A percentile compares a stretch with the other conserved stretches of the same genome.
Conservation (phyloP, 192 early-diverging fungal species). For the Podila minutissima region DNA sequence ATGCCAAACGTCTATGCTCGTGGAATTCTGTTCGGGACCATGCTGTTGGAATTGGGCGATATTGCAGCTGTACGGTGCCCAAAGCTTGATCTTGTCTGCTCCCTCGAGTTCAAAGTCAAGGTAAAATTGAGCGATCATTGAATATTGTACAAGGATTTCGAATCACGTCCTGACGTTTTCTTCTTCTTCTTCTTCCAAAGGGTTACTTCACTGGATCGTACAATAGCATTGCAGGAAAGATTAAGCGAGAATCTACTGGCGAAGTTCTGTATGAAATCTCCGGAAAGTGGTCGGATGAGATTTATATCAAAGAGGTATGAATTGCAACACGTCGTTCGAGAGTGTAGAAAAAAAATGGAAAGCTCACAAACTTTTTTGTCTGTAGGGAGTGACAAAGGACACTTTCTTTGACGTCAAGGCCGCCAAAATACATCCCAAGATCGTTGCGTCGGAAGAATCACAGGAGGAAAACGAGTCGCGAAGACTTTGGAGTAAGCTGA, state of each 20-base stretch:
- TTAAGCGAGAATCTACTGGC: slow-evolving; percentile 78
- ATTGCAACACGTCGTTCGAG: slow-evolving; percentile 17
- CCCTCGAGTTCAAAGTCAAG: slow-evolving; percentile 92
- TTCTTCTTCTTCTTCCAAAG: slow-evolving; percentile 39
- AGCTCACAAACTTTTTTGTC: too few species aligned
- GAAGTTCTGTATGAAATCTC: slow-evolving; percentile 81
- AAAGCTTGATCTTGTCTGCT: slow-evolving; percentile 79
- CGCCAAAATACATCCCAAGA: slow-evolving; percentile 72
- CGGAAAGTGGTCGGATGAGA: slow-evolving; percentile 87
- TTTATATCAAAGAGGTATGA: slow-evolving; percentile 63
- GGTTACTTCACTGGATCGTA: slow-evolving; percentile 80
- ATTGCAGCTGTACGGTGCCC: slow-evolving; percentile 73
- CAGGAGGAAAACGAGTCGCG: slow-evolving; percentile 89
- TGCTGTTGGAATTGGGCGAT: slow-evolving; percentile 94
- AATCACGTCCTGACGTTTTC: not conserved
- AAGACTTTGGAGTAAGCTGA: slow-evolving; percentile 82
- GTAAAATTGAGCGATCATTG: slow-evolving; percentile 40
- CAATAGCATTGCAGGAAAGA: slow-evolving; percentile 83
- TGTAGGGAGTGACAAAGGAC: slow-evolving; percentile 56
- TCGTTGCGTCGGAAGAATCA: slow-evolving; percentile 69
- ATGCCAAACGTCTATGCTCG: slow-evolving; percentile 96
- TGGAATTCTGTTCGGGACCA: slow-evolving; percentile 92
- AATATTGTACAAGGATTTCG: too few species aligned
- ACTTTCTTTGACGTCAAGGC: slow-evolving; percentile 80
- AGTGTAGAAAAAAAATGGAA: not conserved